Base-by-base conservation (phyloP, 2,329 filamentous ascomycete genomes). In the Ophiostoma triangulosporum region DNA sequence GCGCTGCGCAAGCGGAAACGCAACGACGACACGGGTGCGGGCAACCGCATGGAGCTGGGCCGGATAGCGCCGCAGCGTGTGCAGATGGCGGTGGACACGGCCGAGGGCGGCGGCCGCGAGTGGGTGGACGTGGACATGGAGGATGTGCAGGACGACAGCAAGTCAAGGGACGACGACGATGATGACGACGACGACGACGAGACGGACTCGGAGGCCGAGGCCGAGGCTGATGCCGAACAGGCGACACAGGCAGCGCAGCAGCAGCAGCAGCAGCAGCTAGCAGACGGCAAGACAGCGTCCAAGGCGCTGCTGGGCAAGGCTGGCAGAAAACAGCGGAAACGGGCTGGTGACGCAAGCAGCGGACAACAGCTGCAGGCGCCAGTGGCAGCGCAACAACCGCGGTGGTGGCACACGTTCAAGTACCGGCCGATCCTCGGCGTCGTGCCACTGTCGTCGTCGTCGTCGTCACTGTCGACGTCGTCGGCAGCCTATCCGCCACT, bases 391-490 rank as follows among this genome's bases (percentile, higher is more conserved):
- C 50, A 56, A 65, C 68, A 24, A 52, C 62, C 62, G 57, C 69
- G 67, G 57, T 77, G 71, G 70, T 97, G 89, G 88, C 80, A 83
- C 64, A 95, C 90, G 5, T 89, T 86, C 74, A 94, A 95, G 68
- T 98, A 97, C 69, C 78, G 90, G 55, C 87, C 90, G n/a, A 89
- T 98, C 61, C 73, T 98, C 57, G 93, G 90, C 52, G 69, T 82
- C 35, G 75, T 80, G 33, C 71, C 73, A 43, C 67, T 76, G 50
- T 32, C 45, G 46, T 60, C 35, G 56, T 54, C 27, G 54, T 31
- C 22, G 48, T 53, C 9, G 54, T 55, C 12, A 51, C 56, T 32
- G 51, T 27, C 46, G 24, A 2, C 17, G 15, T 26, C 5, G 12
- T 32, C 48, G 3, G 4, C 48, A 1, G 20, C 31, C 20, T 57